Base-by-base conservation (phyloP, 2,329 filamentous ascomycete species). In the Aspergillus cejpii region DNA sequence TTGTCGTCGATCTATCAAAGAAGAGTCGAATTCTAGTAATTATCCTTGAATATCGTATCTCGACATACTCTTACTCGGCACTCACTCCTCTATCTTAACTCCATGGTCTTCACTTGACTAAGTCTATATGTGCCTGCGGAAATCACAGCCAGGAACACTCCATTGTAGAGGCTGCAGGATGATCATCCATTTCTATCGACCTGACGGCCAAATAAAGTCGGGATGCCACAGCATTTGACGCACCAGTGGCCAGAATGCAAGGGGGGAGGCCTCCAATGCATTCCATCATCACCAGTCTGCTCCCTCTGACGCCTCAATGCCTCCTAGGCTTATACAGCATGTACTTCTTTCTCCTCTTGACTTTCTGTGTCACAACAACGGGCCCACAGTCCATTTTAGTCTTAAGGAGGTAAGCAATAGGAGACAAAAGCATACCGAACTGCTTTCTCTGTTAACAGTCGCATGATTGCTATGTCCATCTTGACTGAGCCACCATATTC, bases 371-470 rank as follows among this genome's bases (percentile, higher is more conserved):
- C 23, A 24, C 23, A 8, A 24, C 23, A 8, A 24, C 23, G 23
- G 23, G 23, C 8, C 23, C 23, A 24, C 23, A 24, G 23, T 24
- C 23, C 5, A 24, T 24, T 24, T 24, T 4, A 24, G 5, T 8
- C 23, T 24, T 24, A n/a, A 28, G 19, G 19, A 24, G 39, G 19
- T 11, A 23, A 33, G 7, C 19, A 14, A 29, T 29, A 23, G 17
- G 17, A 24, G 8, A 41, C 19, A 27, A 34, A n/a, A 37, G 38
- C 38, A 24, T 24, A 24, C 23, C 23, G 8, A 24, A 5, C 23
- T 24, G 8, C 44, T 48, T 46, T 31, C 39, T 43, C 29, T 48
- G 41, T 42, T 48, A 24, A 5, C 23, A 8, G 8, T 24, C 8
- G 23, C 23, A 24, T 24, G 23, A 24, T 24, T 24, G 8, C 23